phyloP scores from a whole-genome alignment of 2,329 filamentous ascomycete genomes.

The Phoma sp. region DNA sequence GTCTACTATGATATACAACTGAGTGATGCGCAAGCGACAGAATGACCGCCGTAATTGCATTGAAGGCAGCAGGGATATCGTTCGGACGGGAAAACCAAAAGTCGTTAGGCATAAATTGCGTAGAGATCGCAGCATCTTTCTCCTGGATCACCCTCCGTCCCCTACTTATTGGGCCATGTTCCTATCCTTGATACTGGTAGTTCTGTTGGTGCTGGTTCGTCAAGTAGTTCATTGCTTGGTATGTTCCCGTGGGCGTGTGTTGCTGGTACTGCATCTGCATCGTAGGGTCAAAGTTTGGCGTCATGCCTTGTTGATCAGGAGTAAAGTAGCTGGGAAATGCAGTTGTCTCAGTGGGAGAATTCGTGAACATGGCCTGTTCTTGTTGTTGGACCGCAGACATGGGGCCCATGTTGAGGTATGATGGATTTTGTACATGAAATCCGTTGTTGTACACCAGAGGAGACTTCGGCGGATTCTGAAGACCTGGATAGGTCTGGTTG shows the following conservation, averaged over 20 bases:
- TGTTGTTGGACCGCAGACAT: constrained; percentile 40
- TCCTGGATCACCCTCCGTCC: background rate
- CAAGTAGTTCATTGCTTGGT: constrained; percentile 46
- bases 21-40: constrained; percentile 6
- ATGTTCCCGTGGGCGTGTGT: constrained; percentile 23
- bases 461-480: constrained; percentile 40
- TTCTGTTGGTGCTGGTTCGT: constrained; percentile 34
- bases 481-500: constrained; percentile 45
- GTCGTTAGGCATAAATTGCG: constrained; percentile 3
- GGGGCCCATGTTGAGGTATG: constrained; percentile 34
- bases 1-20: constrained; percentile 5
- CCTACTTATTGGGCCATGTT: no score
- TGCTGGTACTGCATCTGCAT: constrained; percentile 43
- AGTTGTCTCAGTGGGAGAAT: constrained; percentile 48
- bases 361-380: constrained; percentile 42
- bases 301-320: constrained; percentile 37
- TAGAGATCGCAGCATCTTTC: background rate
- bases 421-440: constrained; percentile 37
- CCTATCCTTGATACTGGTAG: constrained; percentile 34
- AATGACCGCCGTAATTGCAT: constrained; percentile 16
- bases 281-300: constrained; percentile 36
- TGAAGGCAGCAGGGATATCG: constrained; percentile 13
- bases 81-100: constrained; percentile 1
- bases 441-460: constrained; percentile 41
- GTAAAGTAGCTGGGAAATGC: constrained; percentile 45